Percentiles rank a stretch among this genome's conserved stretches.
These are phyloP conservation scores for Umbelopsis sp. DNA, from an alignment of 192 early-diverging fungal species.

Conservation along the genomic window DNA sequence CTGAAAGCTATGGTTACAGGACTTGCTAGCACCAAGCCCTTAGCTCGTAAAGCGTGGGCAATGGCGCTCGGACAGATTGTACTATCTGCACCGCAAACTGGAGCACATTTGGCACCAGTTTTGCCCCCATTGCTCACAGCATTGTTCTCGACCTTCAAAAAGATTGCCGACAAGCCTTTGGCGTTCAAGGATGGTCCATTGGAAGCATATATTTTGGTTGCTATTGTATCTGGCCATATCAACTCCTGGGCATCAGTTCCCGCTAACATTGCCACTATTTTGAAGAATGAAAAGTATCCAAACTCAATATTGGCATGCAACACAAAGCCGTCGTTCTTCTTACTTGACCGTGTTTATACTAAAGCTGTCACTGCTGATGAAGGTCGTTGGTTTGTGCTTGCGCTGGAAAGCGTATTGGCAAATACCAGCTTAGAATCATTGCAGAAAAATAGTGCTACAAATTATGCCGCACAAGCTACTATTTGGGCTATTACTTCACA, in stretches of 20 bases:
- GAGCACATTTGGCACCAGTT: conserved; percentile 20
- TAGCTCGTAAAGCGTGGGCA: conserved; percentile 68
- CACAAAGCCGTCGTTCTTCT: conserved; percentile 71
- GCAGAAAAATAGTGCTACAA: conserved; percentile 40
- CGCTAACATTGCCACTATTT: conserved; percentile 23
- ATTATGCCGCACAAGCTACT: conserved; percentile 53
- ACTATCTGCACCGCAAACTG: conserved; percentile 45
- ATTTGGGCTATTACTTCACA: conserved; percentile 58
- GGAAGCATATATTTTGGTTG: conserved; percentile 66
- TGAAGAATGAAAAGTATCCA: conserved; percentile 48
- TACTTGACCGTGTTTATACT: conserved; percentile 84
- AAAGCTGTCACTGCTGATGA: conserved; percentile 68
- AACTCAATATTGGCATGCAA: conserved; percentile 38
- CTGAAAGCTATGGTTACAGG: conserved; percentile 56
- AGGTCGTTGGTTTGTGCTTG: conserved; percentile 68
- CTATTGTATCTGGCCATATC: conserved; percentile 54
- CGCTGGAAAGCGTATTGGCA: conserved; percentile 52
- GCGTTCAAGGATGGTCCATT: conserved; percentile 59
- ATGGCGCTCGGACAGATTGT: conserved; percentile 59
- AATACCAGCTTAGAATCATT: conserved; percentile 42
- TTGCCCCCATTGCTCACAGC: conserved; percentile 47
- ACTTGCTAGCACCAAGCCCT: conserved; percentile 63
- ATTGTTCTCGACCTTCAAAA: conserved; percentile 55
- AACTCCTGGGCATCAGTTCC: conserved; percentile 33
- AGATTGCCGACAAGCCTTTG: conserved; percentile 62